Evolutionary conservation across 2,329 filamentous ascomycete species (phyloP), one percentile per base, ranked within the genome.

Genomic region (Periconia macrospinosa): DNA sequence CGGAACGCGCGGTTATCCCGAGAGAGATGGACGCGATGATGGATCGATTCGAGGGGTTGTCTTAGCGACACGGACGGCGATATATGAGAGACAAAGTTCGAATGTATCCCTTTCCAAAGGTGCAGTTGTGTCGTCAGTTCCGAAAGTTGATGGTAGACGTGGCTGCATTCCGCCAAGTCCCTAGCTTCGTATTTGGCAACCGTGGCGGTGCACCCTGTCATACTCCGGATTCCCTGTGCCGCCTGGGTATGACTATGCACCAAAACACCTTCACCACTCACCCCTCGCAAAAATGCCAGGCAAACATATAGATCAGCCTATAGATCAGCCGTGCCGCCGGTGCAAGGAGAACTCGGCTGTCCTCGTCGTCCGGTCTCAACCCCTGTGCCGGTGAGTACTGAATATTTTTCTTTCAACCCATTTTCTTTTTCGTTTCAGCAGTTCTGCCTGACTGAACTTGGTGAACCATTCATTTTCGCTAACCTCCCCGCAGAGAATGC

Each of bases 381-480:
- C 79, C 27, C 78, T 88, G 15, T 89, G 86, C 79, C 76, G 76
- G 82, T 85, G 70, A 62, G 78, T 65, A 8, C 40, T 85, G 70
- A 62, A 78, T 65, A 8, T 35, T 14, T 18, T 45, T 54, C 46
- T 47, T 37, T 35, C 27, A 27, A 27, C 23, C 23, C 23, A 27
- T 37, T n/a, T 37, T 37, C 15, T 13, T 37, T 37, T 37, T n/a
- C 15, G 33, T 6, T 37, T 37, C 11, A 33, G 7, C 13, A 8
- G 30, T 13, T 13, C 13, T 13, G 30, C 30, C 13, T 13, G 13
- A n/a, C 33, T n/a, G 5, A 37, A n/a, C 15, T n/a, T 37, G 33
- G 35, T 44, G n/a, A 45, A n/a, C n/a, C n/a, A n/a, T 27, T 45
- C 14, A 27, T 43, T 14, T 10, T 30, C 30, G 41, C 54, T 60